Base-by-base conservation (phyloP, 306 rosid species). In the Vigna mungo region DNA sequence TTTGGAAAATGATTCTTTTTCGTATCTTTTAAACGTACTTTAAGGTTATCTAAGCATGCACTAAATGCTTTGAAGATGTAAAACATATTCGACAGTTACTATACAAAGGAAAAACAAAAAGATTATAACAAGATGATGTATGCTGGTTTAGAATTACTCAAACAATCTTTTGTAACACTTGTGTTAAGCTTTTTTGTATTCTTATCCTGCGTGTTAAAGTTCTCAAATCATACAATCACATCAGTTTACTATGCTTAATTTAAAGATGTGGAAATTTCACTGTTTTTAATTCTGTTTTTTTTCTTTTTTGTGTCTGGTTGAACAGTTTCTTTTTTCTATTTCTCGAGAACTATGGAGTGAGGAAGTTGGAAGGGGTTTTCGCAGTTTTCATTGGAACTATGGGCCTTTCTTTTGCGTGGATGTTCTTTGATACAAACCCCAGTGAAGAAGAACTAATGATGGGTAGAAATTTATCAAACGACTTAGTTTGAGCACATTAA, bases 301-400 rank as follows among this genome's bases (percentile, higher is more conserved):
- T 25, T 21, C 23, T 21, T 60, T 52, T 18, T 59, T 51, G 11
- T 80, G 8, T 80, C 63, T 72, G 74, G 74, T 61, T 67, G 75
- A 82, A 53, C 82, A 85, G 86, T 72, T 85, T 85, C 75, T 51
- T 85, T 80, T 82, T 85, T 72, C 75, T 85, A 41, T 82, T 85
- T 60, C 84, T 85, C 12, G 86, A 85, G 80, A 85, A 85, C 74
- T 85, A 85, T 72, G 89, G 89, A 52, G 86, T 79, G n/a, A 79
- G 89, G 78, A 85, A 85, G 84, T 64, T 85, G 27, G 89, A 85
- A 85, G 86, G 89, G 4, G 80, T 85, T 53, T 85, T 85, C 30
- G 86, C 89, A 39, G 43, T 85, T 46, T 85, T 85, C 72, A 53
- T 85, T 47, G 84, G 86, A 67, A 85, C 86, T 4, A 85, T 85